Evolutionary conservation across 192 early-diverging fungal species (phyloP), one percentile per base, ranked within the genome.

Genomic region (Ambispora gerdemannii): DNA sequence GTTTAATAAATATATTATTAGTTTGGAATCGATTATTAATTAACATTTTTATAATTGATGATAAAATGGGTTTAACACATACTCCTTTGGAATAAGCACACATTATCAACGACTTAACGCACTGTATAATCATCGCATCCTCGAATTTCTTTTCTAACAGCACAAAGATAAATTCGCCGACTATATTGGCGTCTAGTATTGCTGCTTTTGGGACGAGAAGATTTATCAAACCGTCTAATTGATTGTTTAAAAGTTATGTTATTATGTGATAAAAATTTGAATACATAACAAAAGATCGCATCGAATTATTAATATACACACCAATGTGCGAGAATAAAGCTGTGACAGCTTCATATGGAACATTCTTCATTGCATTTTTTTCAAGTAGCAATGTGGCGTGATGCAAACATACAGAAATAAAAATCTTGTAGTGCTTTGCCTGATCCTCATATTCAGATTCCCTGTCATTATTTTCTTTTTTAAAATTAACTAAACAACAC

Each of bases 141-240:
- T 76, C 77, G 25, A 82, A 50, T 28, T 75, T 74, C 28, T 82
- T 78, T 28, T 79, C 66, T 19, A 82, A 36, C 2, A 76, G 64
- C 2, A 72, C 69, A 19, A 82, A 70, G 3, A 82, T 63, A 61
- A 71, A 82, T 50, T 82, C 77, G 33, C 78, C 75, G 3, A 78
- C 63, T 53, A 64, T 63, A 11, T 79, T 78, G 6, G 67, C 47
- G 34, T 79, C 74, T 6, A 82, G 47, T 30, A 35, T 30, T 24
- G n/a, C 19, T 25, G 30, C 25, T 28, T 50, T 22, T 13, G 53
- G 63, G n/a, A 73, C 22, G 36, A 58, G 15, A 1, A 49, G 20
- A 58, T 50, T 70, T 30, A 70, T 60, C 43, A 70, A 32, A 4
- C 15, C 10, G 13, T 70, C 68, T 70, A 50, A 22, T 20, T n/a